Conservation (phyloP, 2,329 filamentous ascomycete species). For the Fusarium sp. region DNA sequence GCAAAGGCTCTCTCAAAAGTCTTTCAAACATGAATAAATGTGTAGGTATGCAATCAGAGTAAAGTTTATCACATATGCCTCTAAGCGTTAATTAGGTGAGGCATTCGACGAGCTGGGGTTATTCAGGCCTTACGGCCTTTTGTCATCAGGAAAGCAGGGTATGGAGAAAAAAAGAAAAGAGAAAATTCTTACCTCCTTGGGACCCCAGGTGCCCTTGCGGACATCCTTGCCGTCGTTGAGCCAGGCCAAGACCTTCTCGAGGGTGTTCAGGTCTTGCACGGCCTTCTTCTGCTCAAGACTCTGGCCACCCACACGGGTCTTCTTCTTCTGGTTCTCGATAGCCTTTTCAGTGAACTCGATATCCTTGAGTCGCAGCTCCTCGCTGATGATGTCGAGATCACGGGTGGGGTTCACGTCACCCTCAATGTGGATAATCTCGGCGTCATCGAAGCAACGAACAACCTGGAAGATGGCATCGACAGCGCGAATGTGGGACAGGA, state of each 20-base stretch:
- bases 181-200: constrained; percentile 86
- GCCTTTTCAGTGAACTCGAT: constrained; percentile 99
- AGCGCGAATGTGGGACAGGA: constrained; percentile 98
- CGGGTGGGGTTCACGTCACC: constrained; percentile 96
- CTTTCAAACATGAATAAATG: constrained; percentile 12
- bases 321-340: constrained; percentile 90
- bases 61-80: constrained; percentile 87
- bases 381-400: constrained; percentile 95
- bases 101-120: constrained; percentile 99
- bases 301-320: constrained; percentile 93
- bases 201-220: constrained; percentile 87
- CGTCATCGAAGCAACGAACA: constrained; percentile 97
- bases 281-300: constrained; percentile 98
- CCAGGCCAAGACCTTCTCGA: constrained; percentile 88
- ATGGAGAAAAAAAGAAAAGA: constrained; percentile 28
- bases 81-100: constrained; percentile 80
- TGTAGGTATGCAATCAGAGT: constrained; percentile 68
- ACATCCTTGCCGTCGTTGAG: constrained; percentile 93
- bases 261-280: constrained; percentile 91
- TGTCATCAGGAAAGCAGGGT: constrained; percentile 83
- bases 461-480: constrained; percentile 99
- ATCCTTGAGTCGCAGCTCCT: constrained; percentile 97
- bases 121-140: constrained; percentile 93
- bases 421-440: constrained; percentile 99
- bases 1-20: constrained; percentile 26